Base-by-base conservation (phyloP, 2,329 filamentous ascomycete species). In the Botrytis hyacinthi region DNA sequence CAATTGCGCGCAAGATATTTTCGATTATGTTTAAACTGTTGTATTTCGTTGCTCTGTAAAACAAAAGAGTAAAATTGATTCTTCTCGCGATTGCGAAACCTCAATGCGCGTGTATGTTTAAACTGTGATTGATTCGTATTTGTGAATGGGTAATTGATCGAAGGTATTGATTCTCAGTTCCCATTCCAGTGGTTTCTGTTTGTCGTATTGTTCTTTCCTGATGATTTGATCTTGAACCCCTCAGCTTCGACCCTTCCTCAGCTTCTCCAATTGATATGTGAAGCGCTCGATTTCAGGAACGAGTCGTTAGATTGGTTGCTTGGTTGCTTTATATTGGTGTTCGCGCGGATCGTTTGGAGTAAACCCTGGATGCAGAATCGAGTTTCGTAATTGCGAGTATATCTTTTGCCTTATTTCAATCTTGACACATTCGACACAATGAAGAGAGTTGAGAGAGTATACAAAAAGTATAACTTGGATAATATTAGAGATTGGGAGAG, bases 71-170 rank as follows among this genome's bases (percentile, higher is more conserved):
- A 68, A 61, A 66, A 60, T 48, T 72, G 71, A 61, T 60, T 69
- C 40, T 42, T 51, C n/a, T 69, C 51, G 63, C 68, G 29, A 44
- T 72, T 67, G 71, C 42, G 40, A 59, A 60, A 51, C 40, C 68
- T 63, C 63, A 51, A 72, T 69, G 71, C 71, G 71, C 63, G 71
- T 20, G 42, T 20, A 44, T 69, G 54, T 48, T 57, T 69, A 72
- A 37, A 69, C 46, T 51, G 42, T 35, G 63, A 48, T 48, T 35
- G 63, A 37, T 26, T 35, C 48, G 62, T 51, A 46, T n/a, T 37
- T 51, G 44, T 70, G 29, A 70, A 60, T 44, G 51, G 59, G 35
- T 16, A 7, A 46, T 70, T 70, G 68, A 70, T 61, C 29, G 37
- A 57, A 32, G 66, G 26, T 40, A 6, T n/a, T 42, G 48, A 40